Conservation (phyloP, 257 asterid species). For the Ehretia macrophylla region DNA sequence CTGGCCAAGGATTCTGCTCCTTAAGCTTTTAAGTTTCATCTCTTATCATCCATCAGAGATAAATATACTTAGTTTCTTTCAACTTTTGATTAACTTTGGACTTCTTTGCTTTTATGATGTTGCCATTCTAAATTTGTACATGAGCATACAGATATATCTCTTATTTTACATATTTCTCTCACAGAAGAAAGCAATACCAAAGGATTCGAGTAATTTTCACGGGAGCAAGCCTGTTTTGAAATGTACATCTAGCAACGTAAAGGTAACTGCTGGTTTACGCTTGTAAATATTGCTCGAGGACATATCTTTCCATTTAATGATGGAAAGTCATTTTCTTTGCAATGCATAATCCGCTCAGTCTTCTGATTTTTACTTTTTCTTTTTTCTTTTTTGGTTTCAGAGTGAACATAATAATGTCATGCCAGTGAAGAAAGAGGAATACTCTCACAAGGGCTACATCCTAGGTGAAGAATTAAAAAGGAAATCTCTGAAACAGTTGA, state of each 20-base stretch:
- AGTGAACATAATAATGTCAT: slow-evolving; percentile 33
- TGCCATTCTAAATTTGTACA: neutral
- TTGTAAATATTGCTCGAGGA: neutral
- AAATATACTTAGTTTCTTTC: neutral
- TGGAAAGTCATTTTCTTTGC: neutral
- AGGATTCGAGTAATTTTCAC: slow-evolving; percentile 33
- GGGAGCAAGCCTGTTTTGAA: slow-evolving; percentile 32
- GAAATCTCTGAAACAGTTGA: slow-evolving; percentile 44
- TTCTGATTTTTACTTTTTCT: neutral
- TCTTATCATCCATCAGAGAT: no score
- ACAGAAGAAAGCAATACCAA: slow-evolving; percentile 49
- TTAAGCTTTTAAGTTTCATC: no score
- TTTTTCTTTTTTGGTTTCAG: slow-evolving; percentile 20
- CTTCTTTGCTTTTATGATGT: slow-evolving; percentile 4
- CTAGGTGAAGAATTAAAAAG: slow-evolving; percentile 43
- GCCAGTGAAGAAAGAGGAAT: slow-evolving; percentile 29
- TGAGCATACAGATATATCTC: slow-evolving; percentile 2
- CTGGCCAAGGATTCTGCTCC: no score
- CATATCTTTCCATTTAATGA: neutral
- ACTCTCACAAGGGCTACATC: slow-evolving; percentile 27
- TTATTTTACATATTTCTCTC: slow-evolving; percentile 2
- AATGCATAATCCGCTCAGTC: neutral
- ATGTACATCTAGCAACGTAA: slow-evolving; percentile 28
- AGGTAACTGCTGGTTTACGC: slow-evolving; percentile 25
- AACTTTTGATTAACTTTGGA: neutral